phyloP scores from a whole-genome alignment of 2,329 filamentous ascomycete genomes.

The Erysiphe pisi region DNA sequence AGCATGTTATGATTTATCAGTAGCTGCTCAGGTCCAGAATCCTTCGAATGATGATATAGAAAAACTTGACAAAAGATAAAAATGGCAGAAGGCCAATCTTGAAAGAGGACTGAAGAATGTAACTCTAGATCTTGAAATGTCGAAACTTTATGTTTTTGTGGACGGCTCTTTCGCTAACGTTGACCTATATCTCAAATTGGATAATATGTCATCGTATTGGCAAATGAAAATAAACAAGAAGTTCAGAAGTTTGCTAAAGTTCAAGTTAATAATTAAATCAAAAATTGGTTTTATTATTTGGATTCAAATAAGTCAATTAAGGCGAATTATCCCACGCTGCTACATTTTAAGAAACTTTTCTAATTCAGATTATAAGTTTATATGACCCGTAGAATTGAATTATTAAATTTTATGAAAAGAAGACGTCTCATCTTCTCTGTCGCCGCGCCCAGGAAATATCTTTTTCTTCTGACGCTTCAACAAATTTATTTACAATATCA shows the following conservation, averaged over 20 bases:
- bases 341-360: no score
- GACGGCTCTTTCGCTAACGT: slow-evolving; percentile 16
- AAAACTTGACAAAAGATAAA: neutral
- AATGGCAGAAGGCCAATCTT: slow-evolving; percentile 20
- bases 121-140: neutral
- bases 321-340: no score
- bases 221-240: neutral
- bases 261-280: no score
- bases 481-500: no score
- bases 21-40: slow-evolving; percentile 21
- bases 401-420: no score
- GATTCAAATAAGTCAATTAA: no score
- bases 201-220: neutral
- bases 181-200: neutral
- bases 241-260: neutral
- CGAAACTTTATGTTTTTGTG: slow-evolving; percentile 25
- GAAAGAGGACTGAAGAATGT: neutral
- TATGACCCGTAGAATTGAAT: no score
- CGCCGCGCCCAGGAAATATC: no score
- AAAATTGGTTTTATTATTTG: no score
- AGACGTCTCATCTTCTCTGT: no score
- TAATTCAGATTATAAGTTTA: no score
- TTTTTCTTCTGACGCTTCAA: no score
- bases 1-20: neutral
- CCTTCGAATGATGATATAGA: neutral